Percentiles rank a stretch among this genome's conserved stretches.
Conservation (phyloP, 495 filamentous ascomycete species). For the Aspergillus conjunctus region DNA sequence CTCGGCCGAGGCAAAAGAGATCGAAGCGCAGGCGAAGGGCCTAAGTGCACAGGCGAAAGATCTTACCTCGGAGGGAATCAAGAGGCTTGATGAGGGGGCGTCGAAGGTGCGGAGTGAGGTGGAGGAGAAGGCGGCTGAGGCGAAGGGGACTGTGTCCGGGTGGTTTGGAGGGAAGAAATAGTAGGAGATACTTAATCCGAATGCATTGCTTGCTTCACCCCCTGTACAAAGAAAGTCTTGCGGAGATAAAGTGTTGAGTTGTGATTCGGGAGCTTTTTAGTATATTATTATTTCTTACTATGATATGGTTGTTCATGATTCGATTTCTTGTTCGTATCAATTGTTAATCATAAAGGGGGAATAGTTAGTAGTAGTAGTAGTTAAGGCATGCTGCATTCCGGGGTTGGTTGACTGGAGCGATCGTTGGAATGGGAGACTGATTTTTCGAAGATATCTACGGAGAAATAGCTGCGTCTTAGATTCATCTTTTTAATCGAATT, state of each 20-base stretch:
- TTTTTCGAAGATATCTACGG: neutral
- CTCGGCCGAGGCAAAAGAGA: constrained; percentile 32
- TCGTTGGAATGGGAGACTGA: neutral
- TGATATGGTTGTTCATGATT: too few relatives aligned
- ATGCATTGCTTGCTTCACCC: neutral
- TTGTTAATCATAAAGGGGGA: too few relatives aligned
- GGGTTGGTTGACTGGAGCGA: neutral
- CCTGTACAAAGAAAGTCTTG: neutral
- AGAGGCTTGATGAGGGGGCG: constrained; percentile 48
- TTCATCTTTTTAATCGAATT: neutral
- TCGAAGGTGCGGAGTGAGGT: constrained; percentile 66
- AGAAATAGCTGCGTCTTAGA: too few relatives aligned
- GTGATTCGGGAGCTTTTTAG: neutral
- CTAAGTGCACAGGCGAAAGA: constrained; percentile 34
- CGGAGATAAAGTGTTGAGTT: neutral
- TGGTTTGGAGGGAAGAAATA: constrained; percentile 79
- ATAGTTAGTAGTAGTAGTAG: too few relatives aligned
- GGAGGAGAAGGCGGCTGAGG: constrained; percentile 72
- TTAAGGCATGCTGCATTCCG: neutral
- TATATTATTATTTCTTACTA: too few relatives aligned
- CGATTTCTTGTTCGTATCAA: too few relatives aligned
- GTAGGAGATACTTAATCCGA: constrained; percentile 11
- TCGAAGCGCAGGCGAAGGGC: too few relatives aligned
- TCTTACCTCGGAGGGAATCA: constrained; percentile 45
- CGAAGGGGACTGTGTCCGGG: constrained; percentile 73